A percentile compares a stretch with the other conserved stretches of the same genome.
phyloP scores from a whole-genome alignment of 305 asterid species.

The Fraxinus sp. region DNA sequence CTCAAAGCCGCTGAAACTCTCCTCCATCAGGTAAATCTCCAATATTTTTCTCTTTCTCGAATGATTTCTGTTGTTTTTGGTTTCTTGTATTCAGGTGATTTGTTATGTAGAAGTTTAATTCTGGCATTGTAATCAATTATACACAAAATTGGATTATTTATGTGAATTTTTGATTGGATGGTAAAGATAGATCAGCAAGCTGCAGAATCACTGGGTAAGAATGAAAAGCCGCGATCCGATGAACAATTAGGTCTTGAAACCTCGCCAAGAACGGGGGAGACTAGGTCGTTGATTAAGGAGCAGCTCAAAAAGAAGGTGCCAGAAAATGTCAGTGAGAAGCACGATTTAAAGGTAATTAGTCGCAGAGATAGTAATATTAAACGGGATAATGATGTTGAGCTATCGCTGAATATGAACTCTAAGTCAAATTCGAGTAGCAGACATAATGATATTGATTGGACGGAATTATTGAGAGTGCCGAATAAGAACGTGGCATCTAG shows the following conservation, averaged over 20 bases:
- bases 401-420: conserved; percentile 34
- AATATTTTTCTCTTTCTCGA: not conserved
- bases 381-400: conserved; percentile 38
- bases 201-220: conserved; percentile 80
- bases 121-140: not conserved
- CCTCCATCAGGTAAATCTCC: conserved; percentile 69
- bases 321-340: conserved; percentile 39
- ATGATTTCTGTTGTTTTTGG: not conserved
- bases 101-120: conserved; percentile 1
- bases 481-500: conserved; percentile 40
- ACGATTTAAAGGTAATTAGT: conserved; percentile 31
- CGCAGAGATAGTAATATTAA: conserved; percentile 42
- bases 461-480: conserved; percentile 77
- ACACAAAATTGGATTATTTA: not conserved
- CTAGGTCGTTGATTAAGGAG: conserved; percentile 64
- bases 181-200: conserved; percentile 95
- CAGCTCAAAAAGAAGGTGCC: conserved; percentile 70
- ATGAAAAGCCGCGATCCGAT: conserved; percentile 56
- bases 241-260: conserved; percentile 44
- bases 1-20: conserved; percentile 95
- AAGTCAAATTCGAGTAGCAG: conserved; percentile 39
- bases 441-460: conserved; percentile 84
- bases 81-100: conserved; percentile 11
- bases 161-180: conserved; percentile 21
- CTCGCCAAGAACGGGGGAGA: conserved; percentile 41